Percentiles rank a stretch among this genome's conserved stretches.
Conservation (phyloP, 352 stramenopile species). For the Phytophthora hybrid region DNA sequence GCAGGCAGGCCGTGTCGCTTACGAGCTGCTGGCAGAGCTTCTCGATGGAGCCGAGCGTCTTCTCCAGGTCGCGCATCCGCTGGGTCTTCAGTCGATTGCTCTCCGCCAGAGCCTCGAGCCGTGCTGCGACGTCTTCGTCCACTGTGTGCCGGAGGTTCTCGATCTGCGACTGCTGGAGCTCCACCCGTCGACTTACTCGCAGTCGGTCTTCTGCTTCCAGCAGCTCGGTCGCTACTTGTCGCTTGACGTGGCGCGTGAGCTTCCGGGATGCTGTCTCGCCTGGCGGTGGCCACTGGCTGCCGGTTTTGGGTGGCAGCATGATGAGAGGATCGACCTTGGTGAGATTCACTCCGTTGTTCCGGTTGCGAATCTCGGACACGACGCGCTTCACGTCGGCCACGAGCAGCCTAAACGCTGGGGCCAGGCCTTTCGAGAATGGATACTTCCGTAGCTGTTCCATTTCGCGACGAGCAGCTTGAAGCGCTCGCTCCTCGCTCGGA, state of each 20-base stretch:
- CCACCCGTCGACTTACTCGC: slow-evolving; percentile 39
- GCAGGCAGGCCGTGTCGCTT: slow-evolving; percentile 53
- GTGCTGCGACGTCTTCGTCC: slow-evolving; percentile 55
- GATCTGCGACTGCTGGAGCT: slow-evolving; percentile 62
- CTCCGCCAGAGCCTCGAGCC: slow-evolving; percentile 56
- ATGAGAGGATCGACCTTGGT: slow-evolving; percentile 68
- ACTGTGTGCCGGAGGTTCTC: slow-evolving; percentile 45
- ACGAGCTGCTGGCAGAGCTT: slow-evolving; percentile 74
- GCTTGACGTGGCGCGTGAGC: slow-evolving; percentile 55
- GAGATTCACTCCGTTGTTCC: slow-evolving; percentile 43
- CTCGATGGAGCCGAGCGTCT: slow-evolving; percentile 67
- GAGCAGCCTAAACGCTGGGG: slow-evolving; percentile 40
- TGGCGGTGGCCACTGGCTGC: slow-evolving; percentile 7
- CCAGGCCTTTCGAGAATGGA: slow-evolving; percentile 65
- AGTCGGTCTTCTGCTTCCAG: slow-evolving; percentile 36
- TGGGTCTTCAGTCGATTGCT: slow-evolving; percentile 65
- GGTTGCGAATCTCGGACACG: slow-evolving; percentile 54
- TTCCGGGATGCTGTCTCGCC: slow-evolving; percentile 50
- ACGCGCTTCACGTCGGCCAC: slow-evolving; percentile 54
- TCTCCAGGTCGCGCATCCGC: slow-evolving; percentile 69
- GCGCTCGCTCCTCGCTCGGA: slow-evolving; percentile 31
- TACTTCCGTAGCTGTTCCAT: slow-evolving; percentile 60
- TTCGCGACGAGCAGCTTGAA: slow-evolving; percentile 41
- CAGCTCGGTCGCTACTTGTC: slow-evolving; percentile 44
- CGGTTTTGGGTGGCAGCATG: slow-evolving; percentile 16